Conservation (phyloP, 1,284 basidiomycete species). For the Rhodotorula sp. region DNA sequence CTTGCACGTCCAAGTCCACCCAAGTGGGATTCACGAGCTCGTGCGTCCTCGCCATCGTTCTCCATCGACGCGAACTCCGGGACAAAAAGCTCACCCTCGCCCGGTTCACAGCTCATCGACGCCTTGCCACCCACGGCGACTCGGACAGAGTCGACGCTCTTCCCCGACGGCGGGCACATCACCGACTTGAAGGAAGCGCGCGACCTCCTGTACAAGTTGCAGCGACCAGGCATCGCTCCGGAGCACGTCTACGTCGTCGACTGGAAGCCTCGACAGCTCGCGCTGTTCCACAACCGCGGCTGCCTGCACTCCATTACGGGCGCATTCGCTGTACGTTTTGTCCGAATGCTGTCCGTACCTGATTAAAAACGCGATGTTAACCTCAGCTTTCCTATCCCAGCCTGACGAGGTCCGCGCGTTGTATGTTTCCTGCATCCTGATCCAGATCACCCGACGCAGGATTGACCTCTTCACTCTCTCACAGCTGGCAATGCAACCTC, state of each 20-base stretch:
- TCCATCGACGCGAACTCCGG: background rate
- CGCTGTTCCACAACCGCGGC: slow-evolving; percentile 54
- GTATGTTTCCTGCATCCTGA: background rate
- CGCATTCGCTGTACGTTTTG: slow-evolving; percentile 10
- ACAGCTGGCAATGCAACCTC: slow-evolving; percentile 48
- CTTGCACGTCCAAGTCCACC: slow-evolving; percentile 65
- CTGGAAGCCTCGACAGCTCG: slow-evolving; percentile 64
- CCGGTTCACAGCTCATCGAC: slow-evolving; percentile 55
- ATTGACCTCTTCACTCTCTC: background rate
- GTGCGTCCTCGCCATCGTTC: slow-evolving; percentile 8
- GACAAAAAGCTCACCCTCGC: background rate
- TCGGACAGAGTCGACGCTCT: slow-evolving; percentile 59
- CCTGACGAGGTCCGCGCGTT: slow-evolving; percentile 45
- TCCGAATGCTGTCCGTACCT: too few species aligned
- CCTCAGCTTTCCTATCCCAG: background rate
- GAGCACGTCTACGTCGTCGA: slow-evolving; percentile 54
- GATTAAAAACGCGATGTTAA: background rate
- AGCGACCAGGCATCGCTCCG: slow-evolving; percentile 75
- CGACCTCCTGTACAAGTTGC: slow-evolving; percentile 71
- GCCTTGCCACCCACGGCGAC: slow-evolving; percentile 60
- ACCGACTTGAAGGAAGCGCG: slow-evolving; percentile 68
- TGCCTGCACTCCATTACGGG: slow-evolving; percentile 49
- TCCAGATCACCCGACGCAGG: too few species aligned
- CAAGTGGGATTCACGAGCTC: slow-evolving; percentile 44
- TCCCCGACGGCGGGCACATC: slow-evolving; percentile 70